Evolutionary conservation across 2,329 filamentous ascomycete species (phyloP).

Genomic region (Phialemonium atrogriseum): DNA sequence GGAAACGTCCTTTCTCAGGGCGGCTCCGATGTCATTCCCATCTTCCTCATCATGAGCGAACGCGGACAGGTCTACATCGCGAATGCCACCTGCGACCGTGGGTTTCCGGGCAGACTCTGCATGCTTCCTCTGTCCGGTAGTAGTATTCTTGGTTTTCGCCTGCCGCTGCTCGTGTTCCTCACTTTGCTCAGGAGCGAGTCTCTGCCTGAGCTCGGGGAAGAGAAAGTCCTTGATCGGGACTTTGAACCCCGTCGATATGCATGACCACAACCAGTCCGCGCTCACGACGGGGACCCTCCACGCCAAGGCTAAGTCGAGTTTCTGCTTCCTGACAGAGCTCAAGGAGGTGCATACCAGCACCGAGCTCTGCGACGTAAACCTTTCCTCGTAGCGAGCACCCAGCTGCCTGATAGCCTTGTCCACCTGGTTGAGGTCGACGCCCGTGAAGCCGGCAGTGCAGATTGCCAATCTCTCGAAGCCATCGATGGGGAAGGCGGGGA

Average conservation of each 20-base stretch:
- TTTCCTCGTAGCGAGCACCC: constrained; percentile 74
- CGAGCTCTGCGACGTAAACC: constrained; percentile 62
- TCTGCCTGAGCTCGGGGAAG: constrained; percentile 36
- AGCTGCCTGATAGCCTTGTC: constrained; percentile 68
- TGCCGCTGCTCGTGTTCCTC: constrained; percentile 11
- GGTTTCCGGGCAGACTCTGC: constrained; percentile 4
- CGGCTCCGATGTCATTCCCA: constrained; percentile 5
- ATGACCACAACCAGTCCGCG: constrained; percentile 78
- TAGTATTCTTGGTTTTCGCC: constrained; percentile 2
- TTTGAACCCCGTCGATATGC: constrained; percentile 50
- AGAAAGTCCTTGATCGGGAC: constrained; percentile 37
- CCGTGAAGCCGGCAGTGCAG: constrained; percentile 74
- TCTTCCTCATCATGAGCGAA: constrained; percentile 8
- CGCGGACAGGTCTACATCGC: constrained; percentile 9
- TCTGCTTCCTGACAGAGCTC: constrained; percentile 56
- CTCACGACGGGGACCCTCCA: constrained; percentile 76
- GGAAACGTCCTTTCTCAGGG: neutral
- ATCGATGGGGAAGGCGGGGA: constrained; percentile 59
- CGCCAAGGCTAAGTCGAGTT: constrained; percentile 66
- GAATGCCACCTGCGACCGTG: constrained; percentile 9
- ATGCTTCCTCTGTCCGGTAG: too few relatives aligned
- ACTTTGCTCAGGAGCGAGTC: constrained; percentile 9
- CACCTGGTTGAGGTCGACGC: constrained; percentile 79
- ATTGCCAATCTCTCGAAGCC: constrained; percentile 65
- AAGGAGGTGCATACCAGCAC: constrained; percentile 65